Evolutionary conservation across 345 rosid genomes (phyloP).

Genomic region (Boechera divaricarpa): DNA sequence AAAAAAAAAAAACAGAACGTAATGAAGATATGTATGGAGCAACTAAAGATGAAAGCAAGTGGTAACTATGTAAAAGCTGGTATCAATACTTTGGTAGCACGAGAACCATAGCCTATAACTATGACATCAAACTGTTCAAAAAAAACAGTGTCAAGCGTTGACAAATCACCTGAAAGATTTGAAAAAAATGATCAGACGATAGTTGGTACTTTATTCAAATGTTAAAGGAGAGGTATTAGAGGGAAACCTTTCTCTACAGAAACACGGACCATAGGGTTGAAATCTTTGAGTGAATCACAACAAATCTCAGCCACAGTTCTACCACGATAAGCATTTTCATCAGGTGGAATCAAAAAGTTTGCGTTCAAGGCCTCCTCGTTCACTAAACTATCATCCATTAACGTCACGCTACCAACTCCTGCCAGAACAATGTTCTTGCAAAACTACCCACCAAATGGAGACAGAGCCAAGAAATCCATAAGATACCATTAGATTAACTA

Average conservation of each 20-base stretch:
- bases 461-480: background rate
- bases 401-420: conserved; percentile 88
- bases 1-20: background rate
- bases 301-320: conserved; percentile 88
- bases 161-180: conserved; percentile 68
- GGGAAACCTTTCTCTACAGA: conserved; percentile 71
- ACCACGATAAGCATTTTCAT: conserved; percentile 57
- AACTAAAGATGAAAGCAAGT: background rate
- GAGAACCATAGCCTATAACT: conserved; percentile 71
- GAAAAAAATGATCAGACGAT: background rate
- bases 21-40: background rate
- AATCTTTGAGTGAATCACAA: conserved; percentile 78
- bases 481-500: background rate
- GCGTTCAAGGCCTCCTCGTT: conserved; percentile 68
- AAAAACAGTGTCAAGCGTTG: conserved; percentile 60
- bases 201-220: background rate
- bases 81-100: conserved; percentile 59
- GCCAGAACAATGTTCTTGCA: conserved; percentile 97
- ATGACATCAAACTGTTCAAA: conserved; percentile 77
- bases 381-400: conserved; percentile 76
- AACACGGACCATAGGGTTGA: conserved; percentile 94
- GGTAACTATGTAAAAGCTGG: background rate
- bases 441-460: conserved; percentile 56
- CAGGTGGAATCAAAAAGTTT: conserved; percentile 76
- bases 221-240: background rate